A percentile compares a stretch with the other conserved stretches of the same genome.
These are phyloP conservation scores for Isoetes taiwanensis DNA, from an alignment of 75 land plant species.

Conservation along the genomic window DNA sequence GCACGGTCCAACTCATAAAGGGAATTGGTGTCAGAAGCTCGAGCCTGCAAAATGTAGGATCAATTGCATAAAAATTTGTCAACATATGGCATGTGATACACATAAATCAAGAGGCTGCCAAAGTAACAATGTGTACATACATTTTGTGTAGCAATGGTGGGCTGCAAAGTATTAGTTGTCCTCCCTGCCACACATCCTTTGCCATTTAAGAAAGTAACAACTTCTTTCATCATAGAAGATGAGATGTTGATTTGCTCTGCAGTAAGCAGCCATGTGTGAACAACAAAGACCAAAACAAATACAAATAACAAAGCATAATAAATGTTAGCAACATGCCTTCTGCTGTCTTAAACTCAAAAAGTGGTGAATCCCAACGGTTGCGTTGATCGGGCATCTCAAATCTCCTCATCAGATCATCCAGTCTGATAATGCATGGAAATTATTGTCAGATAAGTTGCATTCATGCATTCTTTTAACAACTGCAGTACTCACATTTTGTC, in stretches of 20 bases:
- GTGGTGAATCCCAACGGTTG: conserved; percentile 94
- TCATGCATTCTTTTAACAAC: background rate
- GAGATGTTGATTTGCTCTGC: conserved; percentile 43
- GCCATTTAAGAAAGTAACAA: conserved; percentile 52
- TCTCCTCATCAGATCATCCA: conserved; percentile 73
- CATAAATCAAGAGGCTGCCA: background rate
- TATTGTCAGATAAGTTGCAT: background rate
- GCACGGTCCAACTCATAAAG: conserved; percentile 89
- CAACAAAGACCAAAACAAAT: background rate
- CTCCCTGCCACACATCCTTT: conserved; percentile 39
- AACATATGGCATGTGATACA: background rate
- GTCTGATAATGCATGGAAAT: conserved; percentile 21
- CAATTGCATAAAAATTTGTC: background rate
- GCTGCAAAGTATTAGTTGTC: conserved; percentile 61
- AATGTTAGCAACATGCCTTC: conserved; percentile 40
- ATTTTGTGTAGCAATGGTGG: conserved; percentile 94
- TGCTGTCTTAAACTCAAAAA: conserved; percentile 63
- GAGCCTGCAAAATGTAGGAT: conserved; percentile 27
- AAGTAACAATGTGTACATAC: conserved; percentile 16
- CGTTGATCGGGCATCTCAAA: conserved; percentile 87
- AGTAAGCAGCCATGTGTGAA: background rate
- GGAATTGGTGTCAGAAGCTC: conserved; percentile 68
- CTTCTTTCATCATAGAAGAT: conserved; percentile 43
- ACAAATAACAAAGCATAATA: too few relatives aligned
- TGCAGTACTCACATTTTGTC: conserved; percentile 41